phyloP scores from a whole-genome alignment of 306 rosid species.

The Albizia julibrissin region DNA sequence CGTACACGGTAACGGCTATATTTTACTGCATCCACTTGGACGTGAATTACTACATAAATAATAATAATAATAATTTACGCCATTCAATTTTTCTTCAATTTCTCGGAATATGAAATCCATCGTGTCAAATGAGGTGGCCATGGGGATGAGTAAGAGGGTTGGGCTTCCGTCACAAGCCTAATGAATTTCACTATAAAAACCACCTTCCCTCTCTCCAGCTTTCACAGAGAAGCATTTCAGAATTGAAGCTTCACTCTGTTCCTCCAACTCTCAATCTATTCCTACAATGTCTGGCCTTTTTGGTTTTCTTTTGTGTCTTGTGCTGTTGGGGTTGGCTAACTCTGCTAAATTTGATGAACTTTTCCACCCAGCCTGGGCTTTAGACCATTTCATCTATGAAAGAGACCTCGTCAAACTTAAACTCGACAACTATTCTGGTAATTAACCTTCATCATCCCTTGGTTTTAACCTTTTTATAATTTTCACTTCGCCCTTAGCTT shows the following conservation, averaged over 20 bases:
- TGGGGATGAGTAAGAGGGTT: background rate
- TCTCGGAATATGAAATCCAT: constrained; percentile 43
- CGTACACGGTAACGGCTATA: constrained; percentile 34
- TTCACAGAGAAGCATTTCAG: constrained; percentile 10
- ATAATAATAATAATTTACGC: background rate
- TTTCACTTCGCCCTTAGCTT: background rate
- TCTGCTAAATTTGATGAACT: constrained; percentile 75
- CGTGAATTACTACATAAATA: background rate
- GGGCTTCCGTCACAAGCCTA: constrained; percentile 34
- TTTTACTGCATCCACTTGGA: background rate
- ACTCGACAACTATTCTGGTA: constrained; percentile 82
- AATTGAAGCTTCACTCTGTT: constrained; percentile 29
- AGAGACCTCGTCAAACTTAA: constrained; percentile 79
- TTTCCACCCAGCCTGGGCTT: constrained; percentile 86
- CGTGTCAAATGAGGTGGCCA: constrained; percentile 57
- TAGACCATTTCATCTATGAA: constrained; percentile 66
- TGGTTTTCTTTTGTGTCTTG: constrained; percentile 41
- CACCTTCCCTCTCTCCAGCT: background rate
- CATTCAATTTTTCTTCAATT: background rate
- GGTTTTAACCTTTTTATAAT: background rate
- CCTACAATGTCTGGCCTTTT: constrained; percentile 31
- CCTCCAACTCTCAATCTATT: background rate
- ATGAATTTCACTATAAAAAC: constrained; percentile 60
- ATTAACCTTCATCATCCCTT: background rate
- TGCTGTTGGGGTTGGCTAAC: constrained; percentile 41